Conservation (phyloP, 371 early-diverging fungal genomes). For the Mucor lusitanicus region DNA sequence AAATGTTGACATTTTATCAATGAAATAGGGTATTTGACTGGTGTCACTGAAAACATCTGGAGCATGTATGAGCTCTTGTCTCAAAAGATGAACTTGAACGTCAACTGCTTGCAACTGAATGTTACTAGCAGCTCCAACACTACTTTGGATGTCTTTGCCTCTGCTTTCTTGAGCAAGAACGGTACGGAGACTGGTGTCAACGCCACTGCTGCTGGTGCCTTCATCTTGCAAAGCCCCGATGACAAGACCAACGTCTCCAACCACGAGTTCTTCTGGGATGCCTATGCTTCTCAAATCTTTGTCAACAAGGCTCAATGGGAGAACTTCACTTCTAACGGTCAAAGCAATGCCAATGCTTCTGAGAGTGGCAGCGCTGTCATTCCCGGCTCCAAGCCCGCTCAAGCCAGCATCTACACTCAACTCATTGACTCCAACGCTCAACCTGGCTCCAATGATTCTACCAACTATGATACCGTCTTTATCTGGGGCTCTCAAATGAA, state of each 20-base stretch:
- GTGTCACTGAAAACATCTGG: constrained; percentile 21
- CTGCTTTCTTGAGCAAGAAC: constrained; percentile 15
- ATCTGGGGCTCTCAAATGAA: constrained; percentile 13
- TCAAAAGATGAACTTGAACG: constrained; percentile 9
- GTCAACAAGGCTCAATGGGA: constrained; percentile 24
- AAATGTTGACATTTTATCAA: not conserved
- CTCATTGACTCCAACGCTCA: constrained; percentile 24
- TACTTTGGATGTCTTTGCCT: constrained; percentile 13
- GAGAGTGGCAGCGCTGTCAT: constrained; percentile 14
- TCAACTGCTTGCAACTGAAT: constrained; percentile 20
- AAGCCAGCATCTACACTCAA: constrained; percentile 15
- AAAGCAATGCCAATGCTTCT: not conserved
- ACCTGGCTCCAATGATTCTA: constrained; percentile 13
- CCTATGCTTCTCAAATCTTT: constrained; percentile 23
- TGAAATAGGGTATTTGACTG: constrained; percentile 22
- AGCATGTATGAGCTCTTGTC: not conserved
- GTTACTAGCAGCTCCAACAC: constrained; percentile 8
- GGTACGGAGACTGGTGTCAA: constrained; percentile 5
- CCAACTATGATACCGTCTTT: constrained; percentile 21
- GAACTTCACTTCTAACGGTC: constrained; percentile 16
- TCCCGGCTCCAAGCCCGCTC: constrained; percentile 9
- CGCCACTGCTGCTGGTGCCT: constrained; percentile 15
- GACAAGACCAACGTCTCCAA: constrained; percentile 1
- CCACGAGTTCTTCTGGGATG: constrained; percentile 14
- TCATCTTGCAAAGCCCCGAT: constrained; percentile 15